These are phyloP conservation scores for Asterochloris sp. DNA, from an alignment of 139 green algal species.

Conservation along the genomic window DNA sequence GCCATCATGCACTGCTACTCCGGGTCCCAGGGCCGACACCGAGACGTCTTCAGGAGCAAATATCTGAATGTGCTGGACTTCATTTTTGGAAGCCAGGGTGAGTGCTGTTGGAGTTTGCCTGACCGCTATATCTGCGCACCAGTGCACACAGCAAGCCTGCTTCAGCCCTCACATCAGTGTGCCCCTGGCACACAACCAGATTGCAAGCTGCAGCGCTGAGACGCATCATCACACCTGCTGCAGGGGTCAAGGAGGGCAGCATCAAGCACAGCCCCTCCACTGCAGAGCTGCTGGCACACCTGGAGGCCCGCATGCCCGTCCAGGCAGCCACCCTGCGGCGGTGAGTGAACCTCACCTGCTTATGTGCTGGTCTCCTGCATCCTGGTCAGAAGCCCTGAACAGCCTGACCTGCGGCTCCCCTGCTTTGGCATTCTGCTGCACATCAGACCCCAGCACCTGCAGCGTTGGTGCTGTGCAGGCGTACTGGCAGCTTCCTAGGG, in stretches of 20 bases:
- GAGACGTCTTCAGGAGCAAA: constrained; percentile 88
- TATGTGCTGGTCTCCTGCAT: neutral
- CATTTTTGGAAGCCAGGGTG: constrained; percentile 79
- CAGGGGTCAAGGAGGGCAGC: constrained; percentile 49
- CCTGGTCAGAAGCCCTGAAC: neutral
- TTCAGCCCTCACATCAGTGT: neutral
- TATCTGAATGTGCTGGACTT: constrained; percentile 94
- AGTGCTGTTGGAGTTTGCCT: neutral
- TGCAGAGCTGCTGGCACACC: constrained; percentile 39
- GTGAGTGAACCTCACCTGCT: too few relatives aligned
- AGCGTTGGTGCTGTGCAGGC: neutral
- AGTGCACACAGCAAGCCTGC: neutral
- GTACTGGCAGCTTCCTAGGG: constrained; percentile 3
- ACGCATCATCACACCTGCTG: neutral
- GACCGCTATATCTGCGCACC: neutral
- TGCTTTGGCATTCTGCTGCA: too few relatives aligned
- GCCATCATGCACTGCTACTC: constrained; percentile 91
- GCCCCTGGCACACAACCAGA: neutral
- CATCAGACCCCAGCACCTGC: too few relatives aligned
- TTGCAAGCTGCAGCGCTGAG: neutral
- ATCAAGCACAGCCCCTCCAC: constrained; percentile 70
- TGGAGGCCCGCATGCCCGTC: neutral
- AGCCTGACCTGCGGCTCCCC: too few relatives aligned
- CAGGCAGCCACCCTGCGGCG: neutral
- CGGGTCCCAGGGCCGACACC: constrained; percentile 46